Evolutionary conservation across 164 flowering plant genomes (phyloP).

Genomic region (Nymphaea thermarum): DNA sequence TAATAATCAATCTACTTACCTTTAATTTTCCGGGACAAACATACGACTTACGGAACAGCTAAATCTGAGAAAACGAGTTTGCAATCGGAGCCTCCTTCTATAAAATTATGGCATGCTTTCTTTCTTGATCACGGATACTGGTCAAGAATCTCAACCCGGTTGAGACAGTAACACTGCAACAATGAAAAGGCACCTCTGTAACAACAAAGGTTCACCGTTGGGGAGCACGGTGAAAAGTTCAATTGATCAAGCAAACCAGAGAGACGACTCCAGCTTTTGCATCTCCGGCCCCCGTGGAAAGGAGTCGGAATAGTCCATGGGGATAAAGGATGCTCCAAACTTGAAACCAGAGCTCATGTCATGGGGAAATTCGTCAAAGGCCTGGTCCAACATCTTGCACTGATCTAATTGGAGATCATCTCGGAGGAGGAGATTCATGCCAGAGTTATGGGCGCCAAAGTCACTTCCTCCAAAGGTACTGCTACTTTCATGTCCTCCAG

Average conservation of each 20-base stretch:
- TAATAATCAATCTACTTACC: too few relatives aligned
- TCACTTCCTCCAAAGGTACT: conserved; percentile 15
- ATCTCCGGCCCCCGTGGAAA: background rate
- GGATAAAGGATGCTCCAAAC: conserved; percentile 33
- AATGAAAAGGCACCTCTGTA: background rate
- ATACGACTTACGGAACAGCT: too few relatives aligned
- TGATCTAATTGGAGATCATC: conserved; percentile 32
- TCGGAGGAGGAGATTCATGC: conserved; percentile 21
- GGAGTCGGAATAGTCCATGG: background rate
- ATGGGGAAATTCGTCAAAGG: conserved; percentile 20
- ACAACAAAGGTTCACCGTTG: background rate
- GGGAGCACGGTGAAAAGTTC: background rate
- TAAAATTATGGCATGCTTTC: background rate
- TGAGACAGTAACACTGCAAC: background rate
- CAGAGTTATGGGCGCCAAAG: conserved; percentile 5
- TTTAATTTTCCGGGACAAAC: too few relatives aligned
- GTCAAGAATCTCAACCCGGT: background rate
- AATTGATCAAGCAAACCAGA: background rate
- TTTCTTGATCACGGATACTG: background rate
- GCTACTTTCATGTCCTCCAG: conserved; percentile 18
- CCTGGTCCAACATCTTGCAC: conserved; percentile 23
- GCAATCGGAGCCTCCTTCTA: background rate
- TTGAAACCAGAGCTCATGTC: conserved; percentile 19
- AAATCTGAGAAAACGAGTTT: too few relatives aligned
- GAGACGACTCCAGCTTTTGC: background rate